Evolutionary conservation across 176 grass and related monocot species (phyloP).

Genomic region (Oryza rufipogon): DNA sequence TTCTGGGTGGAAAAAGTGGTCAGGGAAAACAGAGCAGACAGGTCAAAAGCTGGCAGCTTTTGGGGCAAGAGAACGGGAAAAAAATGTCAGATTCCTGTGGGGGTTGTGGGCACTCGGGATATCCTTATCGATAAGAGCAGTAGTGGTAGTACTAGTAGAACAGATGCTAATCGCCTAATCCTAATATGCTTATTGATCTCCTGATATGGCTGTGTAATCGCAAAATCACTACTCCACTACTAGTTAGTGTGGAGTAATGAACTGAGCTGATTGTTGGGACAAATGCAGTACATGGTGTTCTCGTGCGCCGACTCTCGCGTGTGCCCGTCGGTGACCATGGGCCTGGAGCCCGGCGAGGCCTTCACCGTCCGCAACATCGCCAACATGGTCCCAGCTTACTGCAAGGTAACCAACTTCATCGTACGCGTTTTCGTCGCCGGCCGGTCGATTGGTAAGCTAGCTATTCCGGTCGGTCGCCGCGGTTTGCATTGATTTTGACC

Average conservation of each 20-base stretch:
- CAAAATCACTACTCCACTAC: background rate
- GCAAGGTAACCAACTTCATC: conserved; percentile 47
- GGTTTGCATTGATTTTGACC: background rate
- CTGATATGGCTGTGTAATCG: background rate
- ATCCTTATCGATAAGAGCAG: conserved; percentile 15
- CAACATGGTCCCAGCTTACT: conserved; percentile 69
- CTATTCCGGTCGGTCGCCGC: background rate
- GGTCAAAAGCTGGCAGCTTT: conserved; percentile 19
- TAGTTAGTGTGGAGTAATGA: background rate
- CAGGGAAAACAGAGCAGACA: background rate
- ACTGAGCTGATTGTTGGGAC: background rate
- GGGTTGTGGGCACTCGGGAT: background rate
- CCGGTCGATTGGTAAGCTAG: background rate
- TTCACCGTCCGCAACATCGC: conserved; percentile 96
- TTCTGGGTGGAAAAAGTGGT: background rate
- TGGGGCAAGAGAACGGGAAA: background rate
- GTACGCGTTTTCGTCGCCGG: too few species aligned
- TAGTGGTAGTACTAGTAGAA: background rate
- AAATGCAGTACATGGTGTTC: conserved; percentile 96
- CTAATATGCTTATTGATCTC: background rate
- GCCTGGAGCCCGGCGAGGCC: conserved; percentile 88
- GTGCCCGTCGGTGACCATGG: conserved; percentile 93
- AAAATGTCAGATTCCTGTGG: background rate
- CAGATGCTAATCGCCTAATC: background rate
- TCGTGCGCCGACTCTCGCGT: conserved; percentile 84